Evolutionary conservation across 2,329 filamentous ascomycete genomes (phyloP).

Genomic region (Fusarium veterinarium): DNA sequence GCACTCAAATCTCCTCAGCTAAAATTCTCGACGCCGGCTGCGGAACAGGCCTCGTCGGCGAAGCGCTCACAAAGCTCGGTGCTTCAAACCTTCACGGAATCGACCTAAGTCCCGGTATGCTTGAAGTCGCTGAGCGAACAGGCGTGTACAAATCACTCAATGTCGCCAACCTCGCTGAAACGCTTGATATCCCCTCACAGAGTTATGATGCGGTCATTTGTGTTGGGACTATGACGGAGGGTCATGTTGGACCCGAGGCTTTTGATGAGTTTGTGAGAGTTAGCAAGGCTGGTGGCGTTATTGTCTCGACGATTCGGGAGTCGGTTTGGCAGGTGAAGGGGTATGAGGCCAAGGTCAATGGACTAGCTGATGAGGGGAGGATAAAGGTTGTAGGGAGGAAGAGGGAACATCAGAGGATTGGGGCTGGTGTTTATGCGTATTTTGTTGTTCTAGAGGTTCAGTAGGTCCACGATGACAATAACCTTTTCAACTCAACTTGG

Average conservation of each 20-base stretch:
- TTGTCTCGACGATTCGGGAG: conserved; percentile 60
- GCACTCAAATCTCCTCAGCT: background rate
- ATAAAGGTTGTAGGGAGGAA: conserved; percentile 1
- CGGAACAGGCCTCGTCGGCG: conserved; percentile 62
- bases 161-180: conserved; percentile 56
- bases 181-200: conserved; percentile 49
- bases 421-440: conserved; percentile 15
- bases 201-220: conserved; percentile 62
- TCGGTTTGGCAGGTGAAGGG: conserved; percentile 59
- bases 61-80: conserved; percentile 53
- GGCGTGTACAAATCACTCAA: conserved; percentile 56
- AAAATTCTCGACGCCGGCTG: conserved; percentile 62
- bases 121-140: conserved; percentile 56
- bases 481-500: too few species aligned
- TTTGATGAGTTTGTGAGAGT: conserved; percentile 60
- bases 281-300: conserved; percentile 54
- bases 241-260: conserved; percentile 60
- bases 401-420: conserved; percentile 6
- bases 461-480: background rate
- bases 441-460: conserved; percentile 17
- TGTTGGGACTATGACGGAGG: conserved; percentile 63
- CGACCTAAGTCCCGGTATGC: conserved; percentile 62
- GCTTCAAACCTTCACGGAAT: conserved; percentile 58
- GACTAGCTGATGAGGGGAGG: background rate
- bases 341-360: conserved; percentile 55